These are phyloP conservation scores for Petunia secreta DNA, from an alignment of 257 asterid species.

Conservation along the genomic window DNA sequence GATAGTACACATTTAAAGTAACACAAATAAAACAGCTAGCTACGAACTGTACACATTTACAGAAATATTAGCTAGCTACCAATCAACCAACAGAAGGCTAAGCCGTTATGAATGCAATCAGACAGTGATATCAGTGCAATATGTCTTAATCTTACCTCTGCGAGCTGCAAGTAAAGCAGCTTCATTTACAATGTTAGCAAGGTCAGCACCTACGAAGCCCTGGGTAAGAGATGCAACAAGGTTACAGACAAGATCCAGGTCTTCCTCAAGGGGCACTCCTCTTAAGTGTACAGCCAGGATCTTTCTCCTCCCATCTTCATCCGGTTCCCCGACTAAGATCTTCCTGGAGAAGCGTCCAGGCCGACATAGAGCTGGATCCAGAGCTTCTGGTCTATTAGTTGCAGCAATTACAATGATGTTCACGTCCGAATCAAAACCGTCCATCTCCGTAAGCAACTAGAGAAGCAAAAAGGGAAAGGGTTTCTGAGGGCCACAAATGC, in stretches of 20 bases:
- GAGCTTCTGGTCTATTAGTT: constrained; percentile 94
- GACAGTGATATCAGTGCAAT: constrained; percentile 3
- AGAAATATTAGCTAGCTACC: constrained; percentile 14
- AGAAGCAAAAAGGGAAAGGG: constrained; percentile 20
- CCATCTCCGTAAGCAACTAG: constrained; percentile 99
- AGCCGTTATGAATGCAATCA: background rate
- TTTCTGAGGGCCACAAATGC: background rate
- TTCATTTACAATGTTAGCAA: constrained; percentile 92
- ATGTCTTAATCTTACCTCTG: constrained; percentile 62
- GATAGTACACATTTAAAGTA: background rate
- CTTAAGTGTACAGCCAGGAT: constrained; percentile 87
- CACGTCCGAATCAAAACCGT: constrained; percentile 77
- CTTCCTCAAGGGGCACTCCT: constrained; percentile 93
- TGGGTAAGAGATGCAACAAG: constrained; percentile 87
- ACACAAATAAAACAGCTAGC: constrained; percentile 7
- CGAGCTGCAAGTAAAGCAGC: constrained; percentile 97
- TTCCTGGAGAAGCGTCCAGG: constrained; percentile 98
- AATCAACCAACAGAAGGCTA: constrained; percentile 9
- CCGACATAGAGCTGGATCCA: constrained; percentile 95
- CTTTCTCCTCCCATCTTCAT: constrained; percentile 89
- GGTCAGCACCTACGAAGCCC: constrained; percentile 96
- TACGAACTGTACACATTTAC: constrained; percentile 9
- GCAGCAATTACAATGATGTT: constrained; percentile 91
- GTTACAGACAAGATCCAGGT: constrained; percentile 66
- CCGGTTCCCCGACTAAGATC: constrained; percentile 93